A percentile compares a stretch with the other conserved stretches of the same genome.
Conservation (phyloP, 2,329 filamentous ascomycete genomes). For the Pseudogymnoascus sp. region DNA sequence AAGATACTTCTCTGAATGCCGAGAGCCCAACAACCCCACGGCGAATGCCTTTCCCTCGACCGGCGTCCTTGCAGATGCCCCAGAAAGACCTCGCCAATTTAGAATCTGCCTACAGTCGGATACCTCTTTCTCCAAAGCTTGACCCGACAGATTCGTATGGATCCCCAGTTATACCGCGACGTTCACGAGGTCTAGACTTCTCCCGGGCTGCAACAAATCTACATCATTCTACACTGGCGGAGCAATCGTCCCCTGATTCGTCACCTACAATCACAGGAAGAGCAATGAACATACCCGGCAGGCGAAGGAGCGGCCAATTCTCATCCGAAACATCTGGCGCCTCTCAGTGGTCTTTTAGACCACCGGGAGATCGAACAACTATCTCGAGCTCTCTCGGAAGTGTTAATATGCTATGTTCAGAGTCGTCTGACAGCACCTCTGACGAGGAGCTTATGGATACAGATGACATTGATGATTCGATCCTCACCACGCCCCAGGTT, state of each 20-base stretch:
- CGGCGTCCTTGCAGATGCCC: slow-evolving; percentile 65
- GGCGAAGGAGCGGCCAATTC: slow-evolving; percentile 41
- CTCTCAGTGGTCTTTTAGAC: slow-evolving; percentile 64
- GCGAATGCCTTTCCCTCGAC: slow-evolving; percentile 56
- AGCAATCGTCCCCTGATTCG: slow-evolving; percentile 80
- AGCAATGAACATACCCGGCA: slow-evolving; percentile 55
- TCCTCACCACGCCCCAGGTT: slow-evolving; percentile 75
- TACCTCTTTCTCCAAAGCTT: slow-evolving; percentile 76
- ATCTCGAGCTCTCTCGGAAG: slow-evolving; percentile 62
- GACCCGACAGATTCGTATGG: slow-evolving; percentile 80
- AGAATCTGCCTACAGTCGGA: slow-evolving; percentile 47
- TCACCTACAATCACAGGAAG: slow-evolving; percentile 77
- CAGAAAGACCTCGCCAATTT: slow-evolving; percentile 37
- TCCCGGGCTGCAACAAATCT: slow-evolving; percentile 87
- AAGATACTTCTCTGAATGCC: slow-evolving; percentile 20
- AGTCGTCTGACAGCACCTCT: slow-evolving; percentile 66
- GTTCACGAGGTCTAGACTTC: slow-evolving; percentile 87
- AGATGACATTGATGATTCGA: slow-evolving; percentile 67
- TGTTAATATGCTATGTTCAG: slow-evolving; percentile 62
- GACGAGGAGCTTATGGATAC: slow-evolving; percentile 67
- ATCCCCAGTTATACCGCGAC: slow-evolving; percentile 79
- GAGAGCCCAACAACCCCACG: slow-evolving; percentile 63
- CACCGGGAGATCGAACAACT: slow-evolving; percentile 60
- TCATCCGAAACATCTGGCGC: slow-evolving; percentile 35
- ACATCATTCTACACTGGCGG: slow-evolving; percentile 89